phyloP scores from a whole-genome alignment of 352 stramenopile genomes.

The Pythium phragmiticola region DNA sequence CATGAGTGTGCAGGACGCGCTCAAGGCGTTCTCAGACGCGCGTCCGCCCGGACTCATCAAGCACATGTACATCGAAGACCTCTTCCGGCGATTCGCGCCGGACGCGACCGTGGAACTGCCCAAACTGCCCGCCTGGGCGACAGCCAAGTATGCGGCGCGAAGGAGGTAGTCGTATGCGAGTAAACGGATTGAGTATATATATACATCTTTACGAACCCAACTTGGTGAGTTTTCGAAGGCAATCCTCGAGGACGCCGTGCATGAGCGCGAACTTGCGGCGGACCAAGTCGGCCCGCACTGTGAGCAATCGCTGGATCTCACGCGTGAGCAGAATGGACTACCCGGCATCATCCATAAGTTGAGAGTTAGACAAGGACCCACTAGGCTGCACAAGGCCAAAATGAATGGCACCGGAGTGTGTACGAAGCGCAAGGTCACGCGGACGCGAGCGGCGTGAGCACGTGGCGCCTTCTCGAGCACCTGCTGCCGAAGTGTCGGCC shows the following conservation, averaged over 20 bases:
- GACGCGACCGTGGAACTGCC: slow-evolving; percentile 48
- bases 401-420: slow-evolving; percentile 53
- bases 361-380: not conserved
- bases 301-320: slow-evolving; percentile 44
- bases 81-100: slow-evolving; percentile 51
- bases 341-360: not conserved
- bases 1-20: slow-evolving; percentile 50
- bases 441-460: slow-evolving; percentile 37
- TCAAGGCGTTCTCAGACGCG: slow-evolving; percentile 61
- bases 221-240: slow-evolving; percentile 19
- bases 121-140: slow-evolving; percentile 58
- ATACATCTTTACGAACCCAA: not conserved
- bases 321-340: slow-evolving; percentile 59
- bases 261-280: slow-evolving; percentile 38
- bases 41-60: slow-evolving; percentile 78
- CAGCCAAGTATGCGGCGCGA: slow-evolving; percentile 60
- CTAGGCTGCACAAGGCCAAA: not conserved
- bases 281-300: slow-evolving; percentile 28
- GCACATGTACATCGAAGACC: slow-evolving; percentile 78
- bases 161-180: slow-evolving; percentile 1
- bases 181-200: not conserved
- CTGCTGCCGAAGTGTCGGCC: slow-evolving; percentile 60
- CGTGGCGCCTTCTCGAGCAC: slow-evolving; percentile 44
- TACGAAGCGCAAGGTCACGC: slow-evolving; percentile 36
- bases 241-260: slow-evolving; percentile 32